These are phyloP conservation scores for Sphaerostilbella broomeana DNA, from an alignment of 2,329 filamentous ascomycete species.

Conservation along the genomic window DNA sequence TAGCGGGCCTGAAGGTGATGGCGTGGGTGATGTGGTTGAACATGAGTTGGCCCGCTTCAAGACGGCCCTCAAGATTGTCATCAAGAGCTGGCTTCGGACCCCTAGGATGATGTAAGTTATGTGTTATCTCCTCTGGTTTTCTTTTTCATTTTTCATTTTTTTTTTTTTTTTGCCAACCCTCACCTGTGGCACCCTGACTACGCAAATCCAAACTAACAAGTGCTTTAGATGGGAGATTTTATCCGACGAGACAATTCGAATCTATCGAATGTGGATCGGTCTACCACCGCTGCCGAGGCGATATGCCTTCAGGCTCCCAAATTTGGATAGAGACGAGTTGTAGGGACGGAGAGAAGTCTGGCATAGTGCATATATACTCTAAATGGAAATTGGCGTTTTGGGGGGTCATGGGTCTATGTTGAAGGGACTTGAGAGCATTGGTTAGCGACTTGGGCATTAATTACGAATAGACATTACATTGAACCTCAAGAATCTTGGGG, in stretches of 20 bases:
- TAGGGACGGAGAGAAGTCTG: constrained; percentile 20
- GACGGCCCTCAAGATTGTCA: constrained; percentile 57
- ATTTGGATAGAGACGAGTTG: constrained; percentile 41
- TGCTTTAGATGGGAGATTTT: constrained; percentile 37
- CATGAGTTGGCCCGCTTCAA: constrained; percentile 59
- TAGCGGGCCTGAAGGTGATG: constrained; percentile 22
- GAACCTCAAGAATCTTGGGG: too few relatives aligned
- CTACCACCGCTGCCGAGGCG: constrained; percentile 43
- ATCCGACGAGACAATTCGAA: constrained; percentile 37
- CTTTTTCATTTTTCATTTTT: too few relatives aligned
- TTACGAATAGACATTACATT: not conserved
- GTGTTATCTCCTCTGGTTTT: too few relatives aligned
- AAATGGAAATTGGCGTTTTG: constrained; percentile 6
- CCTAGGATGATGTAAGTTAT: constrained; percentile 68
- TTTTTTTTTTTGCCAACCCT: not conserved
- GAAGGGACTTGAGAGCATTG: not conserved
- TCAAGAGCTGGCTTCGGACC: constrained; percentile 62
- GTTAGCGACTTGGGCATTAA: not conserved
- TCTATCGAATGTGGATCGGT: constrained; percentile 47
- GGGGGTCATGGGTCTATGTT: not conserved
- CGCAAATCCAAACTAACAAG: too few relatives aligned
- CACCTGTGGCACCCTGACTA: too few relatives aligned
- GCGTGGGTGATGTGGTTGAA: constrained; percentile 51
- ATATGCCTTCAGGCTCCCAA: constrained; percentile 41
- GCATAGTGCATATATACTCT: constrained; percentile 7